Percentiles rank a stretch among this genome's conserved stretches.
phyloP scores from a whole-genome alignment of 2,329 filamentous ascomycete species.

The Chaetomium olivaceum region DNA sequence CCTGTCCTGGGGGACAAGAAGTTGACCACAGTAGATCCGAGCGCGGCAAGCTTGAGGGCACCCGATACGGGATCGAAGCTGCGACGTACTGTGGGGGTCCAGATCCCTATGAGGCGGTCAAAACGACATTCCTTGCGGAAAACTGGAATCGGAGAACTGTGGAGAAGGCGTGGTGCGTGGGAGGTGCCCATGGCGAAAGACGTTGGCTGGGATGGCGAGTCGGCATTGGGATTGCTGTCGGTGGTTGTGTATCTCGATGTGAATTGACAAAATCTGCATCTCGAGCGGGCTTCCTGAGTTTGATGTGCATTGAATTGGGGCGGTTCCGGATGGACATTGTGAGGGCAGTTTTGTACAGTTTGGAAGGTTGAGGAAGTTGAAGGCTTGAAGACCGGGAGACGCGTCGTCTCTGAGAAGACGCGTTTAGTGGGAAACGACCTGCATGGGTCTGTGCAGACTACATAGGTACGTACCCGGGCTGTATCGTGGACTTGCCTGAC shows the following conservation, averaged over 20 bases:
- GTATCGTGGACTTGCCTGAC: not conserved
- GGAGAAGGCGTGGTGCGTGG: constrained; percentile 72
- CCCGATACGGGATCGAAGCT: constrained; percentile 61
- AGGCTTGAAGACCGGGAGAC: not conserved
- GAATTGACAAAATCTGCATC: constrained; percentile 33
- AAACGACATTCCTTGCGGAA: constrained; percentile 66
- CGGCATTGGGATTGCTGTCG: constrained; percentile 24
- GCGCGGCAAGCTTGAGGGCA: constrained; percentile 52
- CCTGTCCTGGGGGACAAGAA: constrained; percentile 33
- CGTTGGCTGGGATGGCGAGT: constrained; percentile 36
- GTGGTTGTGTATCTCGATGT: constrained; percentile 40
- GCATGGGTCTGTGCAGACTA: no score
- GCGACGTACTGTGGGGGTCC: constrained; percentile 53
- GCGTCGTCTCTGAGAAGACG: constrained; percentile 18
- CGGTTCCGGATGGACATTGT: constrained; percentile 33
- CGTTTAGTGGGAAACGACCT: not conserved
- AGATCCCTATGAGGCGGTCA: constrained; percentile 44
- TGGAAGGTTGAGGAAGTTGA: not conserved
- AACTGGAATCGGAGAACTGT: constrained; percentile 77
- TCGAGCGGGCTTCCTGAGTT: constrained; percentile 35
- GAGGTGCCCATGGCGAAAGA: constrained; percentile 48
- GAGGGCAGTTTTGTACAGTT: constrained; percentile 23
- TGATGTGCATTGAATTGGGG: constrained; percentile 21
- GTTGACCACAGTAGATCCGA: constrained; percentile 40
- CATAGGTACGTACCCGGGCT: no score